Evolutionary conservation across 371 early-diverging fungal genomes (phyloP).

Genomic region (Mucor lusitanicus): DNA sequence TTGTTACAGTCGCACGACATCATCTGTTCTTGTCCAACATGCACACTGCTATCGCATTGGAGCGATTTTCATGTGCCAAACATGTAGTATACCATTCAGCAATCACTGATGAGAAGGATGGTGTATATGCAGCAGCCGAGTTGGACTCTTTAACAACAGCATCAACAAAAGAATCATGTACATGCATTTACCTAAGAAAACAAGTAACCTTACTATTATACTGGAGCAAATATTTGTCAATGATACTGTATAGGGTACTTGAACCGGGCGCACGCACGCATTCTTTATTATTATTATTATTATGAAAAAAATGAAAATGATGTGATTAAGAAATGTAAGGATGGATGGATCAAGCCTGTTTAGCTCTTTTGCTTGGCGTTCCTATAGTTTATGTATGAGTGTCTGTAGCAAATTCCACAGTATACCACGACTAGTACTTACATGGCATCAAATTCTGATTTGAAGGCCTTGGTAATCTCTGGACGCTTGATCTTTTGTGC

Average conservation of each 20-base stretch:
- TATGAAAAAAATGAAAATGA: neutral
- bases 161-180: neutral
- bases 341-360: neutral
- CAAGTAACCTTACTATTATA: too few relatives aligned
- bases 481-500: slow-evolving; percentile 90
- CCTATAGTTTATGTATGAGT: slow-evolving; percentile 3
- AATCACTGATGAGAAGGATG: neutral
- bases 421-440: slow-evolving; percentile 32
- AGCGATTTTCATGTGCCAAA: slow-evolving; percentile 1
- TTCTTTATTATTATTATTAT: neutral
- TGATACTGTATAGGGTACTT: neutral
- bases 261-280: neutral
- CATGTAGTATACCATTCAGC: neutral
- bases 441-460: slow-evolving; percentile 57
- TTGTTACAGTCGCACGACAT: neutral
- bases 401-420: neutral
- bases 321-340: neutral
- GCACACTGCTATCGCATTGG: neutral
- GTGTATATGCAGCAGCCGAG: neutral
- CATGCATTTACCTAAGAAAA: neutral
- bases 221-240: neutral
- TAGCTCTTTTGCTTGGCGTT: slow-evolving; percentile 23
- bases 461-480: slow-evolving; percentile 66
- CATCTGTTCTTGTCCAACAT: slow-evolving; percentile 1
- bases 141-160: neutral